phyloP scores from a whole-genome alignment of 345 rosid genomes.

The Melaleuca quinquenervia region DNA sequence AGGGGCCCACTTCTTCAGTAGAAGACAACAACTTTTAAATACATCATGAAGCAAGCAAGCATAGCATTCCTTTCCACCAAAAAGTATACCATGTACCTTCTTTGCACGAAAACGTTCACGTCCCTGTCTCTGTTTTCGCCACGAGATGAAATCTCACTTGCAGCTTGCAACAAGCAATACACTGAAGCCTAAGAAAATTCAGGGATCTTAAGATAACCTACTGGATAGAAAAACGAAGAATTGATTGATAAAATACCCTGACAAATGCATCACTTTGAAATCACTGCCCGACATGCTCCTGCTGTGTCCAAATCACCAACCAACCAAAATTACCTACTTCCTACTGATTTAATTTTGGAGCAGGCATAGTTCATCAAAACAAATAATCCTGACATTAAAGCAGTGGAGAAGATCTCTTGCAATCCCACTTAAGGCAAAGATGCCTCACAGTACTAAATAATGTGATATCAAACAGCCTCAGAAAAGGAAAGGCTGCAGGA shows the following conservation, averaged over 20 bases:
- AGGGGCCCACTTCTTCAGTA: too few relatives aligned
- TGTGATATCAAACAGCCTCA: not conserved
- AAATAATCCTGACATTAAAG: not conserved
- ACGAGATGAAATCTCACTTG: constrained; percentile 67
- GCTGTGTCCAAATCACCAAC: not conserved
- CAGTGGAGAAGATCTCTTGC: not conserved
- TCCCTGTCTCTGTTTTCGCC: constrained; percentile 74
- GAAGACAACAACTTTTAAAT: not conserved
- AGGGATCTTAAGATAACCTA: constrained; percentile 17
- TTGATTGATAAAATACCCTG: not conserved
- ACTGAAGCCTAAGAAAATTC: constrained; percentile 62
- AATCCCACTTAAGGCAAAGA: not conserved
- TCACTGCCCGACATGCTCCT: not conserved
- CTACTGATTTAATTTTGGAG: not conserved
- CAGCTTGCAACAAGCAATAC: constrained; percentile 82
- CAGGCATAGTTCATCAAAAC: not conserved
- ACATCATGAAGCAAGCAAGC: not conserved
- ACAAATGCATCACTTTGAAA: not conserved
- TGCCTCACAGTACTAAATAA: not conserved
- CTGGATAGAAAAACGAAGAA: not conserved
- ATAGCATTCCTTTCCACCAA: not conserved
- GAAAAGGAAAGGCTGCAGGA: not conserved
- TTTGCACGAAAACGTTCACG: constrained; percentile 59
- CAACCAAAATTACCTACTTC: not conserved
- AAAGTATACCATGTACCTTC: constrained; percentile 37